A percentile compares a stretch with the other conserved stretches of the same genome.
Evolutionary conservation across 1,139 yeast genomes (phyloP).

Genomic region (Starmera stellimalicola): DNA sequence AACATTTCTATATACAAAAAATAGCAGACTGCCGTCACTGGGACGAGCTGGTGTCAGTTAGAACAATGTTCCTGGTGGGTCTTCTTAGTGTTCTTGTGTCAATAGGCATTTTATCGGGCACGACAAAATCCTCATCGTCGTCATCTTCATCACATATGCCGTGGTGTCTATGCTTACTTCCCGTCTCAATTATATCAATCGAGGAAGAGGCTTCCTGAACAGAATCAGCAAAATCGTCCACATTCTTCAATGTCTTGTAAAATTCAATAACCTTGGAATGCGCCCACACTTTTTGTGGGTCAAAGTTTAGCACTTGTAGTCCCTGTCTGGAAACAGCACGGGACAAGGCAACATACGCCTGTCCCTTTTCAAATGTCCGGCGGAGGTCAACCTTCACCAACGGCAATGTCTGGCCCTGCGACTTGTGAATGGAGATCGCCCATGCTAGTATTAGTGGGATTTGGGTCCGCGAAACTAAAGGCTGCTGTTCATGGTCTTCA

Average conservation of each 20-base stretch:
- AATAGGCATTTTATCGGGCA: too few relatives aligned
- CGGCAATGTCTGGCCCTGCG: slow-evolving; percentile 91
- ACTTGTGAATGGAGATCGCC: slow-evolving; percentile 92
- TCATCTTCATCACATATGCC: too few relatives aligned
- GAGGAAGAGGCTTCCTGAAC: slow-evolving; percentile 6
- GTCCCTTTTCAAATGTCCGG: slow-evolving; percentile 82
- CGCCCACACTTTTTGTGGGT: slow-evolving; percentile 44
- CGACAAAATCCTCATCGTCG: too few relatives aligned
- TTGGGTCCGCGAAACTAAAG: slow-evolving; percentile 51
- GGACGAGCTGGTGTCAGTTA: too few relatives aligned
- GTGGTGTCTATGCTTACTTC: too few relatives aligned
- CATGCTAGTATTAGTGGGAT: slow-evolving; percentile 86
- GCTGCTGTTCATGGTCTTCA: slow-evolving; percentile 47
- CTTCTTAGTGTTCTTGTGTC: too few relatives aligned
- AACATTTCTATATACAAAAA: too few relatives aligned
- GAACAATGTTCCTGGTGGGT: too few relatives aligned
- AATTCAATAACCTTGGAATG: slow-evolving; percentile 56
- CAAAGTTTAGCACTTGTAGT: slow-evolving; percentile 66
- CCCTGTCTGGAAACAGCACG: slow-evolving; percentile 79
- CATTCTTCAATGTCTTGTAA: slow-evolving; percentile 33
- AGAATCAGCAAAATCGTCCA: slow-evolving; percentile 21
- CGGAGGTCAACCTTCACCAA: slow-evolving; percentile 74
- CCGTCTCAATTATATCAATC: too few relatives aligned
- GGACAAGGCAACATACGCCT: slow-evolving; percentile 88
- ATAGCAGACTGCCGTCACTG: too few relatives aligned